phyloP scores from a whole-genome alignment of 1,139 yeast genomes.

The Wickerhamiella pararugosa region DNA sequence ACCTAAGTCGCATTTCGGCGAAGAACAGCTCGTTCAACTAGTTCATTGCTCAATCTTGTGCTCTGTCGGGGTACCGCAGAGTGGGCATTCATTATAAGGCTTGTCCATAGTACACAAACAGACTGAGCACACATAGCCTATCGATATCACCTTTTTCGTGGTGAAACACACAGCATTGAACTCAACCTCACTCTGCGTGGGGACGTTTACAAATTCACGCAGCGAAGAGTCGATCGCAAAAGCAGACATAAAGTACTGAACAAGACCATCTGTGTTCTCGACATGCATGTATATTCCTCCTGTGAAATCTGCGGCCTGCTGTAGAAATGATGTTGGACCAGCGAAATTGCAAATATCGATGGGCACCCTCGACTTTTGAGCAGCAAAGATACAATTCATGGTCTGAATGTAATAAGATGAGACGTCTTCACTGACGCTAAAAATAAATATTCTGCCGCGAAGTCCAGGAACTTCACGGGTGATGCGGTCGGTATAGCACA shows the following conservation, averaged over 20 bases:
- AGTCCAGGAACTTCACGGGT: conserved; percentile 13
- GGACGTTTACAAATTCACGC: conserved; percentile 58
- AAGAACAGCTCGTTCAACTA: too few species aligned
- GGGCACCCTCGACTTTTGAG: conserved; percentile 81
- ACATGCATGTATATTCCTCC: conserved; percentile 72
- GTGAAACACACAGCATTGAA: conserved; percentile 90
- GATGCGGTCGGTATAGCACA: conserved; percentile 64
- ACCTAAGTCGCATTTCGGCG: too few species aligned
- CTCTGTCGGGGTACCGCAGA: conserved; percentile 50
- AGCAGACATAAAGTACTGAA: conserved; percentile 51
- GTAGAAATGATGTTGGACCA: conserved; percentile 64
- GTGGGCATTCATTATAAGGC: conserved; percentile 45
- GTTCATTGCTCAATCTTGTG: background rate
- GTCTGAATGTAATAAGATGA: conserved; percentile 78
- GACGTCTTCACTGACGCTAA: conserved; percentile 65
- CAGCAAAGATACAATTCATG: conserved; percentile 93
- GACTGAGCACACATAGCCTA: conserved; percentile 91
- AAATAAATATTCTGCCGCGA: conserved; percentile 47
- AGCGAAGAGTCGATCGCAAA: conserved; percentile 73
- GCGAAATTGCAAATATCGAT: conserved; percentile 85
- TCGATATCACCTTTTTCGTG: conserved; percentile 76
- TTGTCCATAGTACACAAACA: conserved; percentile 58
- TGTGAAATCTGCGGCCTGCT: conserved; percentile 94
- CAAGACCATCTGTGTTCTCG: conserved; percentile 59
- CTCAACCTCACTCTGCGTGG: conserved; percentile 77